These are phyloP conservation scores for Mucor irregularis DNA, from an alignment of 371 early-diverging fungal genomes.

Conservation along the genomic window DNA sequence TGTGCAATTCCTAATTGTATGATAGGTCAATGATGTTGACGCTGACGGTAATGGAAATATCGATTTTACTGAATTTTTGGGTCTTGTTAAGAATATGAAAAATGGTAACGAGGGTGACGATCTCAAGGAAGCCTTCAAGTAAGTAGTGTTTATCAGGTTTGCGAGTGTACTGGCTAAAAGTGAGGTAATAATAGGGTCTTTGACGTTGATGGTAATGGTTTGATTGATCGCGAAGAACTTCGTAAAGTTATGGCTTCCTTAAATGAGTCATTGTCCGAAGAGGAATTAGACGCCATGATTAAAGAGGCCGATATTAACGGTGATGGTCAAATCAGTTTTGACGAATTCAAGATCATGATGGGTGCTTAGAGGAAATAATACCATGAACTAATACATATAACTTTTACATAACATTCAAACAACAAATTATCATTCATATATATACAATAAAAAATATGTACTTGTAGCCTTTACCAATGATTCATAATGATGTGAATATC, in stretches of 20 bases:
- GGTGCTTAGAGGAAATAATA: conserved; percentile 38
- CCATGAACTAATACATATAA: neutral
- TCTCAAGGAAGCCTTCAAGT: conserved; percentile 48
- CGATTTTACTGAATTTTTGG: conserved; percentile 91
- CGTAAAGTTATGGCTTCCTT: conserved; percentile 50
- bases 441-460: too few relatives aligned
- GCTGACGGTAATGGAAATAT: conserved; percentile 92
- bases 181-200: conserved; percentile 41
- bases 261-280: conserved; percentile 61
- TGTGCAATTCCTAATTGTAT: neutral
- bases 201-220: conserved; percentile 76
- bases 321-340: conserved; percentile 47
- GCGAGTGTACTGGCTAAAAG: too few relatives aligned
- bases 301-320: conserved; percentile 54
- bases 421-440: too few relatives aligned
- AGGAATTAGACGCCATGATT: conserved; percentile 71
- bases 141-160: conserved; percentile 8
- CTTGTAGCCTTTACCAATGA: neutral
- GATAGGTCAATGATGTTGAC: conserved; percentile 88
- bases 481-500: neutral
- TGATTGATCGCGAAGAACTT: conserved; percentile 70
- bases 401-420: neutral
- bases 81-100: conserved; percentile 77
- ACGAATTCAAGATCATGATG: conserved; percentile 64
- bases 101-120: conserved; percentile 44